phyloP scores from a whole-genome alignment of 2,329 filamentous ascomycete genomes.

The Pezicula carpinea region DNA sequence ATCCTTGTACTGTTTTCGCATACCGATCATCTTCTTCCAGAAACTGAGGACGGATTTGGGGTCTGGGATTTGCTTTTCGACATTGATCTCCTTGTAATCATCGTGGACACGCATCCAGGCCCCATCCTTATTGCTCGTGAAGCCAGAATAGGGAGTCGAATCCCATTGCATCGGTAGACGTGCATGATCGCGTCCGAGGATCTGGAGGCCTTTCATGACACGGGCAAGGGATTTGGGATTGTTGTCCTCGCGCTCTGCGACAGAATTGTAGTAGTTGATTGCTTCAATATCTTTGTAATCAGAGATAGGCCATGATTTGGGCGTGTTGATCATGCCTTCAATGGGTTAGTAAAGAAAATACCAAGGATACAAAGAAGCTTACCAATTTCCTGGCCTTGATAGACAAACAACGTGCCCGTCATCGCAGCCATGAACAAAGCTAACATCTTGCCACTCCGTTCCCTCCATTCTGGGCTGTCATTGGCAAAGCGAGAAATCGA shows the following conservation, averaged over 20 bases:
- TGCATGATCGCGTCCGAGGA: conserved; percentile 60
- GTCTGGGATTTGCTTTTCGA: conserved; percentile 41
- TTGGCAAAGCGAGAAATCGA: conserved; percentile 46
- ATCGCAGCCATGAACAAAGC: conserved; percentile 44
- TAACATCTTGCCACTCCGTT: conserved; percentile 43
- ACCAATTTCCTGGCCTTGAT: conserved; percentile 56
- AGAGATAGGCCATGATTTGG: conserved; percentile 44
- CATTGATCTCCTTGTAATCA: conserved; percentile 51
- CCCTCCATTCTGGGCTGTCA: conserved; percentile 19
- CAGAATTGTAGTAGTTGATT: conserved; percentile 44
- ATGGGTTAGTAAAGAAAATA: neutral
- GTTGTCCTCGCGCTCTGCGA: conserved; percentile 30
- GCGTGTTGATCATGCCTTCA: conserved; percentile 47
- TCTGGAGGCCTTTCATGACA: conserved; percentile 48
- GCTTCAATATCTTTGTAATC: conserved; percentile 46
- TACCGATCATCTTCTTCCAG: conserved; percentile 23
- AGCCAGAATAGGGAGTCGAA: conserved; percentile 51
- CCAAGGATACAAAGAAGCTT: neutral
- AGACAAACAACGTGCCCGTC: conserved; percentile 52
- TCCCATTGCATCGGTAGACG: conserved; percentile 68
- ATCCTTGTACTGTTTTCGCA: conserved; percentile 45
- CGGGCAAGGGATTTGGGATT: conserved; percentile 37
- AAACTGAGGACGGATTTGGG: conserved; percentile 23
- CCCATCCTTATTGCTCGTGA: conserved; percentile 45
- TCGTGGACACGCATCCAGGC: conserved; percentile 60